Conservation (phyloP, 495 filamentous ascomycete genomes). For the Monascus purpureus region DNA sequence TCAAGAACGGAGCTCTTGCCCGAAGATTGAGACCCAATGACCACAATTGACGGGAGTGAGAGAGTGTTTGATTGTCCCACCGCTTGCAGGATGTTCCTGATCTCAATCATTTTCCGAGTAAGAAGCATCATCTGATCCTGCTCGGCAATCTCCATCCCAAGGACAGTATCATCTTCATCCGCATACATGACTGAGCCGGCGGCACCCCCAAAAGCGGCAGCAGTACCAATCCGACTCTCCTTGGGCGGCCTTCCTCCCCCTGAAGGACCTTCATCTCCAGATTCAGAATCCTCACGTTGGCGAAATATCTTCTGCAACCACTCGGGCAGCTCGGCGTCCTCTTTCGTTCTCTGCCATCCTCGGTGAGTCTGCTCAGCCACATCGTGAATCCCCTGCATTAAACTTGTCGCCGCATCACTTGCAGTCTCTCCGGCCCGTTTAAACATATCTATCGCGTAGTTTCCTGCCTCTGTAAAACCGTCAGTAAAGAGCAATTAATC, state of each 20-base stretch:
- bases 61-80: conserved; percentile 83
- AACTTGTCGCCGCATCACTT: conserved; percentile 42
- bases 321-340: conserved; percentile 59
- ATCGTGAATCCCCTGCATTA: conserved; percentile 56
- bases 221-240: conserved; percentile 43
- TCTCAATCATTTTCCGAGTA: conserved; percentile 99
- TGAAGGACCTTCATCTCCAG: conserved; percentile 22
- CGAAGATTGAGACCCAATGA: conserved; percentile 95
- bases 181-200: conserved; percentile 17
- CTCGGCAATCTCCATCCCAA: conserved; percentile 49
- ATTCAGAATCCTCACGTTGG: conserved; percentile 35
- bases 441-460: conserved; percentile 73
- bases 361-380: conserved; percentile 63
- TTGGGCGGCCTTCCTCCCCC: conserved; percentile 42
- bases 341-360: conserved; percentile 76
- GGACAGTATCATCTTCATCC: conserved; percentile 54
- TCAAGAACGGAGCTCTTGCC: conserved; percentile 97
- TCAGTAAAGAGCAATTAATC: not conserved
- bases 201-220: conserved; percentile 32
- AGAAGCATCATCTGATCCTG: conserved; percentile 99
- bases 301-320: conserved; percentile 73
- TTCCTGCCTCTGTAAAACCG: conserved; percentile 57
- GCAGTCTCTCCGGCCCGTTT: conserved; percentile 56
- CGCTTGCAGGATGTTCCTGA: conserved; percentile 74
- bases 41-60: conserved; percentile 87